Conservation (phyloP, 2,329 filamentous ascomycete species). For the Aureobasidium subglaciale region DNA sequence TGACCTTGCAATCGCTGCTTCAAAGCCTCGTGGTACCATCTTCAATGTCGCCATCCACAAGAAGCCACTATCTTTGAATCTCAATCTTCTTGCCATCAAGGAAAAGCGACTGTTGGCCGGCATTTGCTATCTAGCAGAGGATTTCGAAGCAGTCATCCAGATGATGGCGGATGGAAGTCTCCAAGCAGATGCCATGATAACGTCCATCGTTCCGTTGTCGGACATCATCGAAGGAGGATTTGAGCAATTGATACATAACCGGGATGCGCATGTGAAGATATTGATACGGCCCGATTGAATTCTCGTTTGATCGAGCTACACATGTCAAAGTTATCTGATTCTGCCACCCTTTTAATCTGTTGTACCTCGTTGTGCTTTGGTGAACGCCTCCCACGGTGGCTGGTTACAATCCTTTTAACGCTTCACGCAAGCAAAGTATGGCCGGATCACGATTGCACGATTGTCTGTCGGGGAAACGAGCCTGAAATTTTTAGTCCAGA, state of each 20-base stretch:
- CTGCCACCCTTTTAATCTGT: no score
- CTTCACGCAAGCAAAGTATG: no score
- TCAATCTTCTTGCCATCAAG: constrained; percentile 13
- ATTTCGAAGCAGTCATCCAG: constrained; percentile 15
- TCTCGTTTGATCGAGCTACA: no score
- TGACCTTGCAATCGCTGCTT: constrained; percentile 1
- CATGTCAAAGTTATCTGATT: no score
- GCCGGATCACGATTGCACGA: no score
- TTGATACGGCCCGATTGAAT: constrained; percentile 9
- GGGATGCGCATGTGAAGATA: constrained; percentile 17
- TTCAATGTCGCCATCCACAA: constrained; percentile 19
- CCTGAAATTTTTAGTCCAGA: no score
- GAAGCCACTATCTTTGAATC: constrained; percentile 15
- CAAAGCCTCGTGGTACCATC: constrained; percentile 17
- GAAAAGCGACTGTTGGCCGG: constrained; percentile 16
- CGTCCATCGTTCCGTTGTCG: constrained; percentile 16
- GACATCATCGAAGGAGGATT: constrained; percentile 16
- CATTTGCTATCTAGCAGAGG: constrained; percentile 15
- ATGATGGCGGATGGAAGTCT: constrained; percentile 13
- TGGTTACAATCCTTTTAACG: no score
- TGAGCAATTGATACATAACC: constrained; percentile 14
- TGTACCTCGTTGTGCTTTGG: no score
- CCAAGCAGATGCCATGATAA: constrained; percentile 15
- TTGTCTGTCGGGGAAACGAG: no score
- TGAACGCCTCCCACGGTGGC: no score